These are phyloP conservation scores for Cryphonectria japonica DNA, from an alignment of 2,329 filamentous ascomycete genomes.

Conservation along the genomic window DNA sequence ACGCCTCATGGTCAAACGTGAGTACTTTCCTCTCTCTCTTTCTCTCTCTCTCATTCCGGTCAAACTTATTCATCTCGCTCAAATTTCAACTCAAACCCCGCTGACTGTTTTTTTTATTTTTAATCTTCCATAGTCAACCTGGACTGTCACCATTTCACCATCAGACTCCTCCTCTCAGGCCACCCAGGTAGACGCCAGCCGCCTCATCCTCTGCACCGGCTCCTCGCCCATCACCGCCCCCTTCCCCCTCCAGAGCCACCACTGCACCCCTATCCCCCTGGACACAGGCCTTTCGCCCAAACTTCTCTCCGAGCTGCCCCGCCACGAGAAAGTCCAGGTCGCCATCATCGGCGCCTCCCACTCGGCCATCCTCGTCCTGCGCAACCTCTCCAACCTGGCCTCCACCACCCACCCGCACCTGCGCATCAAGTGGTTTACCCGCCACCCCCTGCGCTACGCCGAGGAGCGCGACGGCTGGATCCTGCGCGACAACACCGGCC, in stretches of 20 bases:
- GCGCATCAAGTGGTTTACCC: constrained; percentile 64
- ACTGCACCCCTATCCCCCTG: constrained; percentile 47
- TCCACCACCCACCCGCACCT: constrained; percentile 55
- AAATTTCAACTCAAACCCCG: constrained; percentile 30
- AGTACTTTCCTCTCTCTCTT: background rate
- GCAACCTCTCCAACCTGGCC: constrained; percentile 61
- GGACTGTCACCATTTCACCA: constrained; percentile 28
- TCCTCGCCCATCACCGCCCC: constrained; percentile 51
- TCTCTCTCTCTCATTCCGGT: too few species aligned
- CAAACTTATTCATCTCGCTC: background rate
- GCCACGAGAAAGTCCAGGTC: constrained; percentile 46
- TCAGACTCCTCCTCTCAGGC: constrained; percentile 29
- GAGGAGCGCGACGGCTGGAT: constrained; percentile 67
- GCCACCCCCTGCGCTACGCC: constrained; percentile 64
- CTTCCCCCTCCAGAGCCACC: constrained; percentile 45
- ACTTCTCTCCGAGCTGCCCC: constrained; percentile 41
- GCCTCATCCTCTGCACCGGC: constrained; percentile 63
- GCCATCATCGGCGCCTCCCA: constrained; percentile 66
- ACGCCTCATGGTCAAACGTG: constrained; percentile 38
- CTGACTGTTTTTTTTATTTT: too few species aligned
- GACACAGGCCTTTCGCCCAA: constrained; percentile 60
- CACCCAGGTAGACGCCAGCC: constrained; percentile 42
- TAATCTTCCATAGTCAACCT: constrained; percentile 29
- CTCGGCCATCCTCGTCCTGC: constrained; percentile 64
- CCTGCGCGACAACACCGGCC: constrained; percentile 65